Evolutionary conservation across 371 early-diverging fungal genomes (phyloP).

Genomic region (Fennellomyces sp.): DNA sequence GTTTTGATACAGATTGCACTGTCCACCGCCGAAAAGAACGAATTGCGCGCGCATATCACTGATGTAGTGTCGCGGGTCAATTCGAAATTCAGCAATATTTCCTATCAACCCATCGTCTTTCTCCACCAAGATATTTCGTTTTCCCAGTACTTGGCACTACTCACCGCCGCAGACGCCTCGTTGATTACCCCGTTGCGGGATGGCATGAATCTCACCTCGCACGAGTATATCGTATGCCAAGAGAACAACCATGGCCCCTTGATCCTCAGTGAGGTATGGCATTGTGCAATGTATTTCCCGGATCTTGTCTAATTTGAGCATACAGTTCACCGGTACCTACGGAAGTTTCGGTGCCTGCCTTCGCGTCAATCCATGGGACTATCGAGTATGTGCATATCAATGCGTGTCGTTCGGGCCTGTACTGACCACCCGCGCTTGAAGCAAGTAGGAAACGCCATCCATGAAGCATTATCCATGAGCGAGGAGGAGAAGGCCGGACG

Average conservation of each 20-base stretch:
- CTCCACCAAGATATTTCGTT: slow-evolving; percentile 94
- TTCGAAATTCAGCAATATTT: slow-evolving; percentile 89
- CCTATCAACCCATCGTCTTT: slow-evolving; percentile 93
- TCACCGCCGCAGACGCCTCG: slow-evolving; percentile 94
- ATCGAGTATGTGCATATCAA: slow-evolving; percentile 83
- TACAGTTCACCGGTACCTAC: slow-evolving; percentile 96
- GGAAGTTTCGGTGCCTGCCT: slow-evolving; percentile 90
- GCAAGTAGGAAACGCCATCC: slow-evolving; percentile 87
- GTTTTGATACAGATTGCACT: slow-evolving; percentile 87
- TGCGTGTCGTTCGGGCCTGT: background rate
- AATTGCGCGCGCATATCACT: slow-evolving; percentile 84
- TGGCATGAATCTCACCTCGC: slow-evolving; percentile 99
- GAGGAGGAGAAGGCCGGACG: slow-evolving; percentile 89
- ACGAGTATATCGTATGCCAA: slow-evolving; percentile 98
- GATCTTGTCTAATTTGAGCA: no score
- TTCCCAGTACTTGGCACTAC: slow-evolving; percentile 91
- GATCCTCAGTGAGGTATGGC: slow-evolving; percentile 82
- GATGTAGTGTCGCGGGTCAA: slow-evolving; percentile 94
- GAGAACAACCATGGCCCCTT: slow-evolving; percentile 89
- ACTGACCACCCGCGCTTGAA: slow-evolving; percentile 2
- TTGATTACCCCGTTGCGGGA: slow-evolving; percentile 96
- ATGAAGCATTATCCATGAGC: slow-evolving; percentile 80
- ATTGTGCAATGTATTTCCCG: no score
- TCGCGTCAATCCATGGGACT: slow-evolving; percentile 97
- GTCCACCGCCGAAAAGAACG: slow-evolving; percentile 71